Base-by-base conservation (phyloP, 2,329 filamentous ascomycete species). In the Colletotrichum filicis region DNA sequence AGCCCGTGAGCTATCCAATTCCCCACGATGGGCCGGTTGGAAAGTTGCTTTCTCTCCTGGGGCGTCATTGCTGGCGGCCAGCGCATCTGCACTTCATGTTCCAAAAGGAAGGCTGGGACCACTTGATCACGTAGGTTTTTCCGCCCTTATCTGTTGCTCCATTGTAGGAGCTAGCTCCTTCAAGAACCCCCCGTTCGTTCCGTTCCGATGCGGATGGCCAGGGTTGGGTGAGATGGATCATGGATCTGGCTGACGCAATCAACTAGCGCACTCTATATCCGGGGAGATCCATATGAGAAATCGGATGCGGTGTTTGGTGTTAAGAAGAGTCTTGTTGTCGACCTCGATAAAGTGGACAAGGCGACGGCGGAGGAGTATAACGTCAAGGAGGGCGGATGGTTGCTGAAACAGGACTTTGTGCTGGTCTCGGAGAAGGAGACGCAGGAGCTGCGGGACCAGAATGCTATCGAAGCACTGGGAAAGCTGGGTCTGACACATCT, bases 51-150 rank as follows among this genome's bases (percentile, higher is more conserved):
- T 83, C 85, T 79, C 81, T 84, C 78, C 80, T 97, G 77, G 87
- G 88, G n/a, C 85, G 94, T n/a, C 94, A 97, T 83, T 91, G 91
- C 68, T 95, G 91, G 85, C 85, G 94, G 65, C 94, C 94, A 1
- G 90, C 91, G 24, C 94, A 97, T 81, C 89, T 96, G 87, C 94
- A 97, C 82, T 97, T 97, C 78, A 97, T 97, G 93, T 95, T 97
- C 83, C 90, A 92, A 79, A 95, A 94, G 85, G 82, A 87, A 42
- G 93, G 93, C 0, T 95, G 90, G 84, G 94, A 97, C 84, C 90
- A 92, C 80, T 83, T 97, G 77, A 92, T 97, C 79, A 97, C 94
- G 93, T 95, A 86, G 75, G 92, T 91, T 35, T 30, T 3, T 49
- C 42, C 42, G 42, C 42, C 8, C 16, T n/a, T n/a, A 49, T 24